Percentiles rank a stretch among this genome's conserved stretches.
Evolutionary conservation across 805 yeast species (phyloP).

Genomic region (Starmera pachycereana): DNA sequence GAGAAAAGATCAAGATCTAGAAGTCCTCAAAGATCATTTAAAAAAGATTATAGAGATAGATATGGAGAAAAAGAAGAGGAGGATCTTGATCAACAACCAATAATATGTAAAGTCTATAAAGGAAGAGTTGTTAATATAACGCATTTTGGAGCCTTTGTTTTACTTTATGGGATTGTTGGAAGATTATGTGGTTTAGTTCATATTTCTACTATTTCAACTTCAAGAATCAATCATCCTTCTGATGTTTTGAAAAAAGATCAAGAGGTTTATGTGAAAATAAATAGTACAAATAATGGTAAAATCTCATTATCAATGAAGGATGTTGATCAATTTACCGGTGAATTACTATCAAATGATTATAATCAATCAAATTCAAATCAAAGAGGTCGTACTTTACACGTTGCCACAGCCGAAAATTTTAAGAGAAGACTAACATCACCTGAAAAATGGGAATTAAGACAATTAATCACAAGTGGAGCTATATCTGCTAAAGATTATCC

Average conservation of each 20-base stretch:
- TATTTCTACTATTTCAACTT: constrained; percentile 52
- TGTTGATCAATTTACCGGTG: constrained; percentile 64
- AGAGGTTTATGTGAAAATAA: constrained; percentile 53
- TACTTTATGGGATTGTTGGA: constrained; percentile 30
- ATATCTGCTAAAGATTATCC: constrained; percentile 60
- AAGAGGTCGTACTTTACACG: constrained; percentile 9
- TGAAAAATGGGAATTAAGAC: constrained; percentile 85
- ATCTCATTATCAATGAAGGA: constrained; percentile 60
- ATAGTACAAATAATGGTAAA: constrained; percentile 33
- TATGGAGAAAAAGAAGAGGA: constrained; percentile 1
- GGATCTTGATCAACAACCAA: constrained; percentile 21
- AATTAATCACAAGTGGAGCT: constrained; percentile 72
- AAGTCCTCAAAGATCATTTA: constrained; percentile 2
- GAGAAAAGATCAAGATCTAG: constrained; percentile 6
- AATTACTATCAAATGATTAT: constrained; percentile 8
- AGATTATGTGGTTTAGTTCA: constrained; percentile 61
- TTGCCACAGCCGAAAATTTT: constrained; percentile 6
- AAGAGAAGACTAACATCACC: constrained; percentile 61
- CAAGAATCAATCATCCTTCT: constrained; percentile 43
- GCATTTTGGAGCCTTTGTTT: constrained; percentile 71
- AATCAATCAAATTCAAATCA: not conserved
- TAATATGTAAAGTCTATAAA: constrained; percentile 37
- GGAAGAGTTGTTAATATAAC: constrained; percentile 56
- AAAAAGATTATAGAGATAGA: constrained; percentile 10
- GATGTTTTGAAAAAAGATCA: constrained; percentile 51